Evolutionary conservation across 2,329 filamentous ascomycete genomes (phyloP), one percentile per base, ranked within the genome.

Genomic region (Verticillium klebahnii): DNA sequence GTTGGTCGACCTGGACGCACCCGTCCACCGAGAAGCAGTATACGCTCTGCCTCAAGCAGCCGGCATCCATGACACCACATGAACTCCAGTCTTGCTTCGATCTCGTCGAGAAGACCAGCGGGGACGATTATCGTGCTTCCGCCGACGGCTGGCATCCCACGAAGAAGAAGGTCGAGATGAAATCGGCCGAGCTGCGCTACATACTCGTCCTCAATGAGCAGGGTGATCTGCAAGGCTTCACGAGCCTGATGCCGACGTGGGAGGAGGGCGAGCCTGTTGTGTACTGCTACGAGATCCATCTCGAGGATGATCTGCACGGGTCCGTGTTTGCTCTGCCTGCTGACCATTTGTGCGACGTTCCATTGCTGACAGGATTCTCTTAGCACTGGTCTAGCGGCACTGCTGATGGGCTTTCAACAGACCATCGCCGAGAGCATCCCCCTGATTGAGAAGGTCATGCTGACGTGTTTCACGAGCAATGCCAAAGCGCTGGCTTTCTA

Each of bases 271-370:
- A 85, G 62, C 79, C 86, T 0, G 89, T 93, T 2, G 71, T 92
- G 23, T 94, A 93, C 73, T 88, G 90, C 72, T 94, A 93, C 71
- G 90, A 94, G 74, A 85, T 94, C 39, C 90, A 94, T 69, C 80
- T 93, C 3, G 74, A 78, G 40, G 74, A 80, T 1, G 74, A 78
- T 1, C 71, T 90, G 5, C 83, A 85, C 66, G 81, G 87, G 76
- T 85, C 72, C 64, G 75, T 74, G 8, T 15, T 25, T 15, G 31
- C 56, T 37, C 19, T 8, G 31, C 55, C 34, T 14, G 36, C 36
- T 7, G 40, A 57, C 29, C 19, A 25, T 14, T 11, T 3, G 19
- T 23, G 9, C 19, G n/a, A 52, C 36, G 23, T 31, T 15, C 57
- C 57, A 12, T 17, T 52, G 58, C 45, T 60, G 52, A 60, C 45